Percentiles rank a stretch among this genome's conserved stretches.
Evolutionary conservation across 2,329 filamentous ascomycete species (phyloP).

Genomic region (Apiospora hydei): DNA sequence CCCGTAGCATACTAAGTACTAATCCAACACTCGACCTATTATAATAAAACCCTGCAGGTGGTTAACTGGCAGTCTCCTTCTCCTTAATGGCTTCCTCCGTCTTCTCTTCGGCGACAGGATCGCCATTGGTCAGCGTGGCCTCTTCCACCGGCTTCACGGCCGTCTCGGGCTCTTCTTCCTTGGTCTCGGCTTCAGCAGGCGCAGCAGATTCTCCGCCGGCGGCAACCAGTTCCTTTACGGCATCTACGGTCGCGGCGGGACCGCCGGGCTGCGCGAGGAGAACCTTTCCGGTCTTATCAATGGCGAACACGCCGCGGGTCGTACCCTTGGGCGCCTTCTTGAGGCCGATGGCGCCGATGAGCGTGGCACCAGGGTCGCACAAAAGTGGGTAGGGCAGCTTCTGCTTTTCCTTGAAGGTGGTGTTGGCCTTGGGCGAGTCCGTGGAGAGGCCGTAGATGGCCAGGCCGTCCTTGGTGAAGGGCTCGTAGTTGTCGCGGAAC

Average conservation of each 20-base stretch:
- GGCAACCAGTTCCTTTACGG: conserved; percentile 75
- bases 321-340: conserved; percentile 86
- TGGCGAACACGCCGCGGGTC: conserved; percentile 84
- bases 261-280: conserved; percentile 77
- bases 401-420: conserved; percentile 90
- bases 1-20: neutral
- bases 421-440: conserved; percentile 91
- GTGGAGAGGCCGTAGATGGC: conserved; percentile 89
- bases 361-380: conserved; percentile 76
- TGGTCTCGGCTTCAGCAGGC: conserved; percentile 30
- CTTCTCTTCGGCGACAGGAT: conserved; percentile 45
- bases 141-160: conserved; percentile 30
- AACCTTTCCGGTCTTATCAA: conserved; percentile 83
- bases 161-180: conserved; percentile 30
- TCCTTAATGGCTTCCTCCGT: conserved; percentile 51
- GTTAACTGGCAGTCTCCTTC: conserved; percentile 31
- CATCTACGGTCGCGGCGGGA: conserved; percentile 78
- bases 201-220: conserved; percentile 41
- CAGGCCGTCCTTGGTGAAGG: conserved; percentile 79
- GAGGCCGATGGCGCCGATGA: conserved; percentile 88
- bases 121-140: conserved; percentile 36
- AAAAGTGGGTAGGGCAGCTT: conserved; percentile 87
- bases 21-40: neutral
- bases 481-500: conserved; percentile 85
- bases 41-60: neutral